A percentile compares a stretch with the other conserved stretches of the same genome.
Evolutionary conservation across 2,329 filamentous ascomycete species (phyloP).

Genomic region (Aspergillus jensenii): DNA sequence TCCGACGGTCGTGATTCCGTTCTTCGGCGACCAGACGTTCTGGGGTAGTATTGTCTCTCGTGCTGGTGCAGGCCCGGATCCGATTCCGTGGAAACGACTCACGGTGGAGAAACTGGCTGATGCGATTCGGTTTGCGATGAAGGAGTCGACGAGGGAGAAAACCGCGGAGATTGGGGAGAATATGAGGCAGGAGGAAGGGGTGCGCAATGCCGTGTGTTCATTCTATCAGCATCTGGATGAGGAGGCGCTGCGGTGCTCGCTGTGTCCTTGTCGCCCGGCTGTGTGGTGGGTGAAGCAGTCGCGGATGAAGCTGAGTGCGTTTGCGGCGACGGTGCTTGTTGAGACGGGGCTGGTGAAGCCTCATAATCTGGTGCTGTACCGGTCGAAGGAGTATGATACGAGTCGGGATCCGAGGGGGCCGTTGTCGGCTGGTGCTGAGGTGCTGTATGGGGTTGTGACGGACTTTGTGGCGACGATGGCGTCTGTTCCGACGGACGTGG

Average conservation of each 20-base stretch:
- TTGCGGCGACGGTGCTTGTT: slow-evolving; percentile 70
- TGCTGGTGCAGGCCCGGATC: slow-evolving; percentile 70
- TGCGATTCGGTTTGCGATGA: slow-evolving; percentile 62
- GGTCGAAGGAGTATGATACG: slow-evolving; percentile 68
- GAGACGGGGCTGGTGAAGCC: slow-evolving; percentile 65
- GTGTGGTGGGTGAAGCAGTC: slow-evolving; percentile 73
- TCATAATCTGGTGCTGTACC: slow-evolving; percentile 70
- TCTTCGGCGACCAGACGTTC: slow-evolving; percentile 83
- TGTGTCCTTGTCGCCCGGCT: slow-evolving; percentile 68
- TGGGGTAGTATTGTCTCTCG: slow-evolving; percentile 76
- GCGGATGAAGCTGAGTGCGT: slow-evolving; percentile 65
- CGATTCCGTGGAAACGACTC: slow-evolving; percentile 68
- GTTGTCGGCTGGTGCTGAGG: slow-evolving; percentile 72
- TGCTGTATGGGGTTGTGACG: slow-evolving; percentile 78
- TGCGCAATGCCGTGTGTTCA: slow-evolving; percentile 62
- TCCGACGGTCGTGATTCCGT: slow-evolving; percentile 80
- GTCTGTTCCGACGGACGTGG: slow-evolving; percentile 62
- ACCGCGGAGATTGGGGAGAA: slow-evolving; percentile 60
- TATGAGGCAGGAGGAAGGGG: slow-evolving; percentile 66
- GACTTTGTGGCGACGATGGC: slow-evolving; percentile 80
- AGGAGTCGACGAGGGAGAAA: slow-evolving; percentile 59
- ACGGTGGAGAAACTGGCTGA: slow-evolving; percentile 65
- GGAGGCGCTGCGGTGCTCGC: slow-evolving; percentile 66
- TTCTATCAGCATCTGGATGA: slow-evolving; percentile 71
- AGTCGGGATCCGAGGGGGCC: slow-evolving; percentile 78